Evolutionary conservation across 2,329 filamentous ascomycete genomes (phyloP), one percentile per base, ranked within the genome.

Genomic region (Ceratocystis variospora): DNA sequence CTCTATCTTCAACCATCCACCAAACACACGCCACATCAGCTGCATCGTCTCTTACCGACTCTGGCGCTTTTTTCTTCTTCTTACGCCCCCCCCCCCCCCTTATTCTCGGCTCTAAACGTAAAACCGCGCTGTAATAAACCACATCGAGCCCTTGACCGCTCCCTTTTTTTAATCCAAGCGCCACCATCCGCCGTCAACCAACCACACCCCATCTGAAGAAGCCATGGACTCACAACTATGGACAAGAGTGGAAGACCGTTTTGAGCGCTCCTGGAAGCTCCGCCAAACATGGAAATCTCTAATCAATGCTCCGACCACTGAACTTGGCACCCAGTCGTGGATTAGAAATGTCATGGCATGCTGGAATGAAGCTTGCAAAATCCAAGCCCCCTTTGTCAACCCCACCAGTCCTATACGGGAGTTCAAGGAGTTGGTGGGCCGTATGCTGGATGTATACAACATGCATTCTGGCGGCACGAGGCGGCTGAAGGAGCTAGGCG

Each of bases 341-440:
- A 33, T 68, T 33, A 10, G 12, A 5, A 31, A 61, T 22, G 66
- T 68, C 2, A 59, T 68, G n/a, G 28, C 41, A 7, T 64, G 64
- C 57, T 68, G 66, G 66, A 61, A 63, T 22, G 59, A 57, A 37
- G 66, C 63, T 41, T 25, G 17, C 10, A 33, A 59, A 28, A 25
- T 68, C 17, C 61, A 57, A 8, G 66, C 63, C 4, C 66, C 66
- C 1, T 68, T 68, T 25, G 45, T 50, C 37, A 50, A 68, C 12
- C 66, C 66, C 8, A 77, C 81, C 22, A 76, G 78, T 12, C 73
- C 79, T 46, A 73, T 72, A n/a, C 71, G 69, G 0, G 84, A 86
- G 72, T 80, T 80, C 63, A 88, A 87, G 71, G 59, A 63, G 4
- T 65, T 72, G 76, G 15, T 68, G 63, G 77, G 88, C 33, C 77